Evolutionary conservation across 2,329 filamentous ascomycete species (phyloP), one percentile per base, ranked within the genome.

Genomic region (Parastagonospora avenae): DNA sequence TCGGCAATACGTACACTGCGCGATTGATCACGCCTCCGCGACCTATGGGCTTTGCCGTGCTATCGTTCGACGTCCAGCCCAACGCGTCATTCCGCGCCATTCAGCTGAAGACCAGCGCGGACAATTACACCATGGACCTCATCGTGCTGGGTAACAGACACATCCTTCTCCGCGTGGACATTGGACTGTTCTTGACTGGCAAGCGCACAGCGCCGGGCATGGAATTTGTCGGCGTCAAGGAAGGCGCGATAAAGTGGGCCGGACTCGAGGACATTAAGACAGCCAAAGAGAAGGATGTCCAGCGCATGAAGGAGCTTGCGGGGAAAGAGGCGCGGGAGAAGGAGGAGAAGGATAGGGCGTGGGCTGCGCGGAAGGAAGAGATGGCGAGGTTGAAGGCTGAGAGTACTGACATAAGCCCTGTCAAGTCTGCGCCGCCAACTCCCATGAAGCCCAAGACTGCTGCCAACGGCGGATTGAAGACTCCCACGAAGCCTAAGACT

Each of bases 61-160:
- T 42, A 2, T 12, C 52, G 0, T 71, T 71, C 30, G 8, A 45
- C 1, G 53, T 47, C 1, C 67, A 67, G 31, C 64, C 67, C 7
- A 67, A 72, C 40, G 70, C 70, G 0, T 57, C 55, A 1, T 70
- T 70, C 32, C 60, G 67, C 8, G 37, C 44, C 1, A 62, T 51
- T 4, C 44, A n/a, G 12, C 16, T 70, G 9, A 55, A 45, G 51
- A 70, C 64, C 2, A 46, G 45, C 8, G 44, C 31, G 0, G 68
- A 71, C 54, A 54, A 62, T 14, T 68, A 70, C 29, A 40, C 30
- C 3, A 50, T 72, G 45, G 60, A 70, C 1, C 28, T 70, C 4
- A 36, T 65, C 6, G 71, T 70, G 38, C 24, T 71, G 32, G 70
- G 70, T 0, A 67, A 67, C 30, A 68, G 70, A 9, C 70, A 67